Base-by-base conservation (phyloP, 306 rosid species). In the Crotalaria pallida region DNA sequence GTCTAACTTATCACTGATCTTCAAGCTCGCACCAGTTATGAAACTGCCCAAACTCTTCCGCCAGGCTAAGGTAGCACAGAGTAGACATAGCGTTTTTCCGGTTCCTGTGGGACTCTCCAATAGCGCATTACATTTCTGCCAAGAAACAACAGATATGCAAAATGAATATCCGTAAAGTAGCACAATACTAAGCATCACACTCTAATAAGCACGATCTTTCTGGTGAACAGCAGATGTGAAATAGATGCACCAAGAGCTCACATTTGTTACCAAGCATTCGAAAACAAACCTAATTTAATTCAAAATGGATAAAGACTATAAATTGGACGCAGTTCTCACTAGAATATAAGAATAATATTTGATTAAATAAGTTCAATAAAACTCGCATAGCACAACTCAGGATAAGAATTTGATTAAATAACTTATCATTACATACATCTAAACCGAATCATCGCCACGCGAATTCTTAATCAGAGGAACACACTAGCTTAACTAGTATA, bases 71-170 rank as follows among this genome's bases (percentile, higher is more conserved):
- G 97, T 87, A 70, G 98, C 98, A 44, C 98, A 94, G 1, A 94
- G 90, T 81, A 94, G 95, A 84, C 97, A 94, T 16, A 94, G 82
- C 1, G 98, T 94, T 79, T 94, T 94, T 52, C 98, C 98, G 38
- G 98, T 94, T 70, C 98, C 97, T 1, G 97, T 90, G 7, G 98
- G 98, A 84, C 98, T 94, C 90, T 94, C 98, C 87, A 94, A 68
- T 60, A 94, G 80, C 27, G 98, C 98, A 64, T 94, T 94, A 49
- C 87, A 41, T 73, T 72, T 87, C 98, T 93, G 84, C 75, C 82
- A 74, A 50, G 41, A 75, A 34, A 43, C 67, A 40, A 38, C 8
- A 24, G 12, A 69, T 15, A 8, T 6, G 21, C 48, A 61, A 27
- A 13, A 43, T 68, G 53, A 73, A 67, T 48, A 41, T 10, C 47